These are phyloP conservation scores for Carex sylvatica DNA, from an alignment of 202 grass and related monocot genomes.

Conservation along the genomic window DNA sequence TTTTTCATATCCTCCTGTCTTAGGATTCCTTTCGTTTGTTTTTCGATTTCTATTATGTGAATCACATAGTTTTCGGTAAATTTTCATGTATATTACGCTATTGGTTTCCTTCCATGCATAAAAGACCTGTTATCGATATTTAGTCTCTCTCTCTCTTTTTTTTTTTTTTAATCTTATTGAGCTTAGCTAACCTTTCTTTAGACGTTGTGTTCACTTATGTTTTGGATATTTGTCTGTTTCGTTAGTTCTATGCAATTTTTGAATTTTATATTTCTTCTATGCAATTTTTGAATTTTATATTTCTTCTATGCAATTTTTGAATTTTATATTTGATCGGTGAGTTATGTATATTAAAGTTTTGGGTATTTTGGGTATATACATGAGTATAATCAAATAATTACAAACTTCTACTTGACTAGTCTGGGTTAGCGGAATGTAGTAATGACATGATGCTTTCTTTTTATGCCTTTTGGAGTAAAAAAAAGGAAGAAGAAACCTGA, in stretches of 20 bases:
- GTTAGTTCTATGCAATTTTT: neutral
- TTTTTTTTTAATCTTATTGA: neutral
- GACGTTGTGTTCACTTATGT: neutral
- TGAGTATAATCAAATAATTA: neutral
- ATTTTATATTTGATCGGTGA: neutral
- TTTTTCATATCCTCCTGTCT: neutral
- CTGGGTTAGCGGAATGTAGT: neutral
- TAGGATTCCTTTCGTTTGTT: neutral
- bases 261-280: slow-evolving; percentile 1
- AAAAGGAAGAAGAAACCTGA: neutral
- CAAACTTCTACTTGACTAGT: neutral
- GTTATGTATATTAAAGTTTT: neutral
- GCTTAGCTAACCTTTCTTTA: neutral
- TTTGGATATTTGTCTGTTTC: neutral
- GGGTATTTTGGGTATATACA: neutral
- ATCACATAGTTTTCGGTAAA: neutral
- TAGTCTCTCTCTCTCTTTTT: neutral
- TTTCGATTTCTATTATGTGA: neutral
- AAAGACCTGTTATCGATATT: neutral
- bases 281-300: neutral
- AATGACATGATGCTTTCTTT: neutral
- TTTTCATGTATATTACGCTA: neutral
- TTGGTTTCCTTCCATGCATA: neutral
- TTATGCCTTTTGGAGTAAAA: neutral
- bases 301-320: neutral